These are phyloP conservation scores for Zygosaccharomyces pseudobailii DNA, from an alignment of 1,139 yeast genomes.

Conservation along the genomic window DNA sequence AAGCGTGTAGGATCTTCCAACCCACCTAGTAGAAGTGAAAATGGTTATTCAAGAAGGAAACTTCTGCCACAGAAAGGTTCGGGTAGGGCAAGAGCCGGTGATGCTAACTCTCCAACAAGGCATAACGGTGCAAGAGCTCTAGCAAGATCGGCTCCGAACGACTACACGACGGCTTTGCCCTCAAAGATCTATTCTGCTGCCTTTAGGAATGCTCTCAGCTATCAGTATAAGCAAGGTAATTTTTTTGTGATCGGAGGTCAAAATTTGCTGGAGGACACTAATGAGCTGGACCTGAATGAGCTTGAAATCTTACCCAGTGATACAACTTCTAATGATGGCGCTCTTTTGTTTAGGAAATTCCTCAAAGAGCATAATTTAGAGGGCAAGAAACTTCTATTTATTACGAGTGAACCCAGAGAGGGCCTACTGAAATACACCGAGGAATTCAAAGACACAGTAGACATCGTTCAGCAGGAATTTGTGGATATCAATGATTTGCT, in stretches of 20 bases:
- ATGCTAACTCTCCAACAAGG: conserved; percentile 89
- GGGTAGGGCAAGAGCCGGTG: conserved; percentile 95
- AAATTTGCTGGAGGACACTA: conserved; percentile 31
- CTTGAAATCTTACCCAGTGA: conserved; percentile 38
- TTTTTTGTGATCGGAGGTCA: conserved; percentile 62
- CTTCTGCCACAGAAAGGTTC: conserved; percentile 87
- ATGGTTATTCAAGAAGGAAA: conserved; percentile 80
- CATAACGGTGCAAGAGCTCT: conserved; percentile 87
- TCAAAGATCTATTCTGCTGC: conserved; percentile 69
- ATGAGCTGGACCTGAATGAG: conserved; percentile 25
- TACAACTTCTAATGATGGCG: conserved; percentile 36
- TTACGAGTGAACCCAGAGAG: conserved; percentile 37
- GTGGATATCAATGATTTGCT: conserved; percentile 81
- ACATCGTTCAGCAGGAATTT: conserved; percentile 68
- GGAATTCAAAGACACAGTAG: conserved; percentile 49
- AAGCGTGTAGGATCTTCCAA: conserved; percentile 86
- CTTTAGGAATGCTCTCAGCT: conserved; percentile 73
- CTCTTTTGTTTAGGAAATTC: conserved; percentile 54
- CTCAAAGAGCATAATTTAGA: conserved; percentile 51
- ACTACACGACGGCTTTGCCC: conserved; percentile 81
- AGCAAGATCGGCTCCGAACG: conserved; percentile 88
- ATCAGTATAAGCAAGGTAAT: conserved; percentile 70
- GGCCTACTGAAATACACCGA: conserved; percentile 36
- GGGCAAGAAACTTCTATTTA: conserved; percentile 59
- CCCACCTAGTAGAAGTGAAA: conserved; percentile 81